Percentiles rank a stretch among this genome's conserved stretches.
Conservation (phyloP, 179 eudicot genomes). For the Camellia oleifera region DNA sequence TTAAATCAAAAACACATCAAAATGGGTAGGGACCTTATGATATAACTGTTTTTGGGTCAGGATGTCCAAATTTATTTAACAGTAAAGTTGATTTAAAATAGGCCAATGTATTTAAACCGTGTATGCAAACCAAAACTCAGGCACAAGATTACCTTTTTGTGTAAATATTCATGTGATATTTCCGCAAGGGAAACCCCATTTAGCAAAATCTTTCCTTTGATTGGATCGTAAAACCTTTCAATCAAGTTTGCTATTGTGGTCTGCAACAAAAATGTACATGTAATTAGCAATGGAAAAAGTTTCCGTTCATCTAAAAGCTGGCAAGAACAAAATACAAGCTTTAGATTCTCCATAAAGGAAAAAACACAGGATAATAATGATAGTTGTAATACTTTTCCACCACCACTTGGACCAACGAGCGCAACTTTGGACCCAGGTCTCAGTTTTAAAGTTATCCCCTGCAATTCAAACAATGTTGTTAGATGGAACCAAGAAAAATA, state of each 20-base stretch:
- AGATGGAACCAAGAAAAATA: background rate
- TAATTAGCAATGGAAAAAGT: background rate
- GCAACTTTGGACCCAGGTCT: slow-evolving; percentile 84
- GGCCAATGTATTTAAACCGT: background rate
- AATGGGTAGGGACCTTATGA: background rate
- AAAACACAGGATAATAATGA: background rate
- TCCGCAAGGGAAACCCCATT: slow-evolving; percentile 73
- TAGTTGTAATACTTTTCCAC: slow-evolving; percentile 63
- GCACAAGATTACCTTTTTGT: slow-evolving; percentile 56
- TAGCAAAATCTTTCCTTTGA: slow-evolving; percentile 66
- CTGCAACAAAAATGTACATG: slow-evolving; percentile 33
- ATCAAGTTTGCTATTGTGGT: slow-evolving; percentile 91
- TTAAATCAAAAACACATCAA: background rate
- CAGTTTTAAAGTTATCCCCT: slow-evolving; percentile 78
- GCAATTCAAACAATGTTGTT: slow-evolving; percentile 6
- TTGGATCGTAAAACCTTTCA: slow-evolving; percentile 83
- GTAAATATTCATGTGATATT: slow-evolving; percentile 71
- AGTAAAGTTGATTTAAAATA: background rate
- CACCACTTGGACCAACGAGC: slow-evolving; percentile 95
- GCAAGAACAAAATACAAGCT: background rate
- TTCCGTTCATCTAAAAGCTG: background rate
- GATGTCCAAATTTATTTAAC: background rate
- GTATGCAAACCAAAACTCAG: background rate
- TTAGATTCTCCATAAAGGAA: background rate
- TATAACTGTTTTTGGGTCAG: background rate